Base-by-base conservation (phyloP, 2,329 filamentous ascomycete genomes). In the Emergomyces pasteurianus region DNA sequence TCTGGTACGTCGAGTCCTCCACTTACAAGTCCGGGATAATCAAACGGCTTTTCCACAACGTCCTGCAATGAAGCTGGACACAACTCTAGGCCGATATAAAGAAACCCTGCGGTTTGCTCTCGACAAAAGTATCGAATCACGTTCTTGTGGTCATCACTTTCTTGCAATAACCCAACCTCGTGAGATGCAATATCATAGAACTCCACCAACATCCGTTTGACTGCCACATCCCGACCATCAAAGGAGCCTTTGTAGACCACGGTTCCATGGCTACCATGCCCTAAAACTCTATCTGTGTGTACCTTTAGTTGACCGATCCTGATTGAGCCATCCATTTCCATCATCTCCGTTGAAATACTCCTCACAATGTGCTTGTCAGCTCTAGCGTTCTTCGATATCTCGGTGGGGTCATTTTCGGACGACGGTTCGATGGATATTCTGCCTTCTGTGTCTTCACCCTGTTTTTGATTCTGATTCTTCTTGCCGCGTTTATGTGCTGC, bases 91-190 rank as follows among this genome's bases (percentile, higher is more conserved):
- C 92, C 94, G 68, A 99, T 99, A 73, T 99, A 99, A 43, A 97
- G 81, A 74, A 99, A 99, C 21, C 89, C 89, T 42, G 89, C 84
- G 12, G 90, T 90, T 67, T 89, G 86, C 68, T 96, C 89, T 68
- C 96, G 92, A 56, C 92, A 91, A 70, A 90, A 96, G 71, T 99
- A 99, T 46, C 92, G 90, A 65, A 99, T 95, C 49, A 99, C 92
- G 72, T 99, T 97, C 14, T 88, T 87, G 69, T 99, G 94, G 68
- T 96, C 89, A 67, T 99, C 94, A 69, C 92, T 96, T 73, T 96
- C 91, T 63, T 95, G 83, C 12, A 99, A 77, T 58, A 97, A 80
- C 63, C 88, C 88, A 1, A 96, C 95, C 75, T 99, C 94, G 69
- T 96, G 91, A 12, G 90, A 91, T 0, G 94, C 94, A 67, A 99